Evolutionary conservation across 2,329 filamentous ascomycete species (phyloP), one percentile per base, ranked within the genome.

Genomic region (Monosporascus sp.): DNA sequence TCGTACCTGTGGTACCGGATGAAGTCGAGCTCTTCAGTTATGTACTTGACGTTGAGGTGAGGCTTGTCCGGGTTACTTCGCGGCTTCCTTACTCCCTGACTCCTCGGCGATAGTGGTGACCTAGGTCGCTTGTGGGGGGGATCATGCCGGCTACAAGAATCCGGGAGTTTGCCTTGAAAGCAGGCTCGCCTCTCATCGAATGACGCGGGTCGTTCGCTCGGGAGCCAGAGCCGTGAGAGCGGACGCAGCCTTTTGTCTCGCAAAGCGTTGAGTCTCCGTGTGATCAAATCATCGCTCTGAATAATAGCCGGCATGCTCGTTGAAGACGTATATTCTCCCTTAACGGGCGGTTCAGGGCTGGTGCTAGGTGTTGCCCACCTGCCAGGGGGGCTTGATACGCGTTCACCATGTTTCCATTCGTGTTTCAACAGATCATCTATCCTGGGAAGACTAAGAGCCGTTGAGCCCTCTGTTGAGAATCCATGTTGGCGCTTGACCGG

Each of bases 1-100:
- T 70, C 67, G 15, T 62, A 55, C 17, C 60, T 61, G 8, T 61
- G 59, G 38, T 66, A 70, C 4, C 67, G 61, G 38, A 68, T 65
- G 50, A 51, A 69, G 49, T 67, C 62, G 2, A 45, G 50, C 54
- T 70, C 64, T 45, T 69, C 65, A 7, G 55, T 31, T 1, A 53
- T 31, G 49, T 70, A 70, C 51, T 68, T 68, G 48, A 65, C 53
- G 51, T 70, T 70, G 56, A 58, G 62, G 49, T 70, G 67, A 1
- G 54, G 18, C 5, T 46, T 20, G 20, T 60, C 48, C 46, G 35
- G 3, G 18, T 51, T 58, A 22, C 43, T 18, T 14, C 57, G 55
- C 24, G 24, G n/a, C 25, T 50, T 56, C 49, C 48, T 56, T 36
- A 20, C 4, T 8, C n/a, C 14, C 50, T 51, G 38, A 7, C 24